A percentile compares a stretch with the other conserved stretches of the same genome.
phyloP scores from a whole-genome alignment of 2,329 filamentous ascomycete genomes.

The Monilinia fructicola region DNA sequence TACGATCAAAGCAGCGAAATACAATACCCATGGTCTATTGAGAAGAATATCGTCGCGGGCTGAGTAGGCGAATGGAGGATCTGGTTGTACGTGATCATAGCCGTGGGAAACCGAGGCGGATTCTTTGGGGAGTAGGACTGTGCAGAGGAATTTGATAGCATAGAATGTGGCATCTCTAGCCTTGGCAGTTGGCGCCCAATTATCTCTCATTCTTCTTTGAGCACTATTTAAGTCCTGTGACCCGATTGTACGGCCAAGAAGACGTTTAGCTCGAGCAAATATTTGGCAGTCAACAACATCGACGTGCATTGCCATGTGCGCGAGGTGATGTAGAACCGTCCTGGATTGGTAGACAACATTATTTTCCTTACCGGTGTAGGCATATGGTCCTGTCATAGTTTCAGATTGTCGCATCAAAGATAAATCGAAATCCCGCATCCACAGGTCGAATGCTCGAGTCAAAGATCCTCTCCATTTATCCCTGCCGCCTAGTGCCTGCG shows the following conservation, averaged over 20 bases:
- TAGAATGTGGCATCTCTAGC: slow-evolving; percentile 92
- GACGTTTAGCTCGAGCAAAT: slow-evolving; percentile 80
- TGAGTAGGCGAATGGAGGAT: slow-evolving; percentile 59
- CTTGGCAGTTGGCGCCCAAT: slow-evolving; percentile 84
- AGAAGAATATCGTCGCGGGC: slow-evolving; percentile 86
- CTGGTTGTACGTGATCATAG: slow-evolving; percentile 33
- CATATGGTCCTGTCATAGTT: slow-evolving; percentile 53
- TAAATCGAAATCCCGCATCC: slow-evolving; percentile 89
- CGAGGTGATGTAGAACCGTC: slow-evolving; percentile 86
- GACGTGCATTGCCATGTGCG: slow-evolving; percentile 97
- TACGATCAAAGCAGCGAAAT: slow-evolving; percentile 86
- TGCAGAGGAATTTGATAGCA: slow-evolving; percentile 81
- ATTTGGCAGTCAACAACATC: slow-evolving; percentile 98
- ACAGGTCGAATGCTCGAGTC: slow-evolving; percentile 86
- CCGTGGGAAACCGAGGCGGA: slow-evolving; percentile 40
- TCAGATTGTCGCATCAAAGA: slow-evolving; percentile 62
- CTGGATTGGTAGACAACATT: slow-evolving; percentile 77
- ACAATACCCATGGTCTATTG: slow-evolving; percentile 92
- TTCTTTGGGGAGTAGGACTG: slow-evolving; percentile 70
- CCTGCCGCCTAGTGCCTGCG: slow-evolving; percentile 76
- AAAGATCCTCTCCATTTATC: slow-evolving; percentile 89
- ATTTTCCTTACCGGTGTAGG: slow-evolving; percentile 58
- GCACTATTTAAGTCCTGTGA: slow-evolving; percentile 77
- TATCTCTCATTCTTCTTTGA: slow-evolving; percentile 78
- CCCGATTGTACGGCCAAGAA: slow-evolving; percentile 83